Evolutionary conservation across 2,329 filamentous ascomycete genomes (phyloP).

Genomic region (Trichoderma gracile): DNA sequence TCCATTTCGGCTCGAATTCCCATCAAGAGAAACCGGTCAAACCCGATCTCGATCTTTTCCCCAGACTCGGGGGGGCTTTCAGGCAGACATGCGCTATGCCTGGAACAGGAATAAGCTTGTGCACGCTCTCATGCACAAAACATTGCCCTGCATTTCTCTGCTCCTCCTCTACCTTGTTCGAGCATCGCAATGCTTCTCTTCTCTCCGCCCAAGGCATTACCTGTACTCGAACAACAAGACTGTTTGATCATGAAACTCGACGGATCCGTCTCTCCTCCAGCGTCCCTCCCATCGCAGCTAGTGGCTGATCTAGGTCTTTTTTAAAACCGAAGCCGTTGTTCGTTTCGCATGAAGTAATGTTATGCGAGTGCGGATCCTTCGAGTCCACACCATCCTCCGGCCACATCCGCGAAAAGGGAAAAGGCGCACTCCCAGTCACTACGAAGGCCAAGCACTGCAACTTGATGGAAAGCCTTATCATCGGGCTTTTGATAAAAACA

Average conservation of each 20-base stretch:
- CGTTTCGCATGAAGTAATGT: neutral
- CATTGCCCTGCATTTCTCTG: neutral
- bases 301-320: slow-evolving; percentile 3
- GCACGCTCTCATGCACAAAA: slow-evolving; percentile 14
- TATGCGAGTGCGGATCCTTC: slow-evolving; percentile 11
- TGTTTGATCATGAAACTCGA: neutral
- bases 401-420: neutral
- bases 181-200: neutral
- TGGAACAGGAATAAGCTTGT: slow-evolving; percentile 13
- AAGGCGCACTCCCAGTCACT: too few species aligned
- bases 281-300: neutral
- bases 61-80: slow-evolving; percentile 8
- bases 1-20: neutral
- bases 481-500: too few species aligned
- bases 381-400: slow-evolving; percentile 7
- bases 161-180: neutral
- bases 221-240: too few species aligned
- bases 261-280: neutral
- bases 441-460: too few species aligned
- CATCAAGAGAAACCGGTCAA: slow-evolving; percentile 1
- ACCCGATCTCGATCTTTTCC: slow-evolving; percentile 21
- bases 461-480: too few species aligned
- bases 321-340: too few species aligned
- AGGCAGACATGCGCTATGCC: slow-evolving; percentile 20
- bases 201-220: too few species aligned